Base-by-base conservation (phyloP, 805 yeast species). In the Wickerhamomyces chaumierensis region DNA sequence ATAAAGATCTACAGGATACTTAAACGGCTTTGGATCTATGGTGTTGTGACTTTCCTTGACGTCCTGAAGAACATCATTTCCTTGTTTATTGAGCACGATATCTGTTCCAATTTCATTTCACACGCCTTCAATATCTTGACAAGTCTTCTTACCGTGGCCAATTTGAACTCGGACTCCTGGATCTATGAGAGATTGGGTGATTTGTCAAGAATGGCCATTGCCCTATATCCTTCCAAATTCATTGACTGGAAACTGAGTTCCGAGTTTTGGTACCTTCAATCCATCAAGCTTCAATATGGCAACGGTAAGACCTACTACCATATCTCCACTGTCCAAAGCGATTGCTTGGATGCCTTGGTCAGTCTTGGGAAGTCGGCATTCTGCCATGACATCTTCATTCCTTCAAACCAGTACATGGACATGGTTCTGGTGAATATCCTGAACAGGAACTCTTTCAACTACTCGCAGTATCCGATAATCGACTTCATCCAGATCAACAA, bases 281-380 rank as follows among this genome's bases (percentile, higher is more conserved):
- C 94, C 3, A 72, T 82, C 73, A 72, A 73, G 47, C 72, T 81
- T 14, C 76, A 78, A 45, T 83, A 78, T 51, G 88, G 92, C 2
- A 87, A 80, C 50, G 95, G 95, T 2, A 82, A 86, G 55, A 71
- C 84, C 16, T 85, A 84, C 51, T 85, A 85, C 51, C 95, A 85
- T 55, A 79, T 81, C 72, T 83, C 92, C 35, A 83, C 94, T 0
- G 94, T 85, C 4, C 90, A 84, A 55, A 81, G 77, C 52, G 67
- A 66, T 37, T 62, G 67, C 23, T 60, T 83, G 42, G 87, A 81
- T 58, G 90, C 92, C 2, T 69, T 83, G 46, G 86, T 79, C 38
- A 80, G 81, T 48, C 70, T 83, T 17, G 92, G 92, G 11, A 82
- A 81, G 56, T 72, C 83, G 34, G 88, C 82, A 9, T 72, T 77